Conservation (phyloP, 495 filamentous ascomycete genomes). For the Aspergillus heteromorphus region DNA sequence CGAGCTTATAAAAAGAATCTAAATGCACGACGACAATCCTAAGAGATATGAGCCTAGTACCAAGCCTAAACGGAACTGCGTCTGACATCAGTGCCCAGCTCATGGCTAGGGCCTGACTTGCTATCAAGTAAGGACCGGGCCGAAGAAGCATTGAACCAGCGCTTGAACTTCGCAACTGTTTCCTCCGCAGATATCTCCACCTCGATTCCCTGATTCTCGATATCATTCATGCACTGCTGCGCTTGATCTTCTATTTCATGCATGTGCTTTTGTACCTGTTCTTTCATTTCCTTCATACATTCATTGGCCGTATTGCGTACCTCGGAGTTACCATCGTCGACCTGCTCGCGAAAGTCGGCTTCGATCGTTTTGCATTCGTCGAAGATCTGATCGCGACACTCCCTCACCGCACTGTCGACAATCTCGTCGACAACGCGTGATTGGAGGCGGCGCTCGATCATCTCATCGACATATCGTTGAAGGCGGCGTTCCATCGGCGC, state of each 20-base stretch:
- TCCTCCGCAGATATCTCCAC: slow-evolving; percentile 11
- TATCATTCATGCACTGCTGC: slow-evolving; percentile 13
- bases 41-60: no score
- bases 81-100: slow-evolving; percentile 4
- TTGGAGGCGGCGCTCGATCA: slow-evolving; percentile 13
- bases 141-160: slow-evolving; percentile 11
- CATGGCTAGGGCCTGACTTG: slow-evolving; percentile 10
- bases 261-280: slow-evolving; percentile 9
- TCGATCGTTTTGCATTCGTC: slow-evolving; percentile 13
- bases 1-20: no score
- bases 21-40: no score
- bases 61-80: slow-evolving; percentile 11
- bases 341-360: slow-evolving; percentile 14
- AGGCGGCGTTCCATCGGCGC: slow-evolving; percentile 12
- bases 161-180: slow-evolving; percentile 5
- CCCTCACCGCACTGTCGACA: slow-evolving; percentile 9
- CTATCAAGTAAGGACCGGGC: slow-evolving; percentile 4
- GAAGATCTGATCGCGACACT: slow-evolving; percentile 15
- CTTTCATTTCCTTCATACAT: slow-evolving; percentile 14
- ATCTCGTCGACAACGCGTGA: slow-evolving; percentile 11
- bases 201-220: slow-evolving; percentile 9
- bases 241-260: slow-evolving; percentile 13
- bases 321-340: slow-evolving; percentile 16
- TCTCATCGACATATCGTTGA: slow-evolving; percentile 14
- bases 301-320: slow-evolving; percentile 14